These are phyloP conservation scores for Cytospora mali DNA, from an alignment of 2,329 filamentous ascomycete species.

Conservation along the genomic window DNA sequence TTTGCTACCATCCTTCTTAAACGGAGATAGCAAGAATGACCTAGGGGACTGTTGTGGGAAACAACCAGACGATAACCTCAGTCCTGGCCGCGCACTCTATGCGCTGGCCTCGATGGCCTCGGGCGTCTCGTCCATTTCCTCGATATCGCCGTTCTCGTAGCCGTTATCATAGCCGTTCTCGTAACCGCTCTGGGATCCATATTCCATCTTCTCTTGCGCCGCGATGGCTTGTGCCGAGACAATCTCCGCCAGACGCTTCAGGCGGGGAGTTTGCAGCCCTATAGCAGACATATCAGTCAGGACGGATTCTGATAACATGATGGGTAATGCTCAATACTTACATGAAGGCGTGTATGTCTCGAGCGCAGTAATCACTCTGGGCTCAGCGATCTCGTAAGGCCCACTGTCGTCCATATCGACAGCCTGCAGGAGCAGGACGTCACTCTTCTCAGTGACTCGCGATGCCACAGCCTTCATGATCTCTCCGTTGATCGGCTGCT, in stretches of 20 bases:
- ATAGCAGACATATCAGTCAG: slow-evolving; percentile 37
- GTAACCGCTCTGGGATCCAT: slow-evolving; percentile 50
- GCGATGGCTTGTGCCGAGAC: slow-evolving; percentile 95
- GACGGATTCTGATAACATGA: not conserved
- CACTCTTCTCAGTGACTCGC: slow-evolving; percentile 96
- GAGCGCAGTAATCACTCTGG: slow-evolving; percentile 89
- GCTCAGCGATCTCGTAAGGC: slow-evolving; percentile 97
- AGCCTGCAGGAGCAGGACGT: slow-evolving; percentile 87
- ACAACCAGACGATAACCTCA: slow-evolving; percentile 24
- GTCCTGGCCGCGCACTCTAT: slow-evolving; percentile 36
- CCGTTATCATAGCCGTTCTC: slow-evolving; percentile 45
- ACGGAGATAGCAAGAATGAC: slow-evolving; percentile 35
- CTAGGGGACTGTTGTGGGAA: slow-evolving; percentile 33
- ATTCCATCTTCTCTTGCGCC: slow-evolving; percentile 85
- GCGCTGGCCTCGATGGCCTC: slow-evolving; percentile 42
- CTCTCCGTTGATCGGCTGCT: slow-evolving; percentile 98
- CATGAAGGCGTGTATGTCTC: slow-evolving; percentile 99
- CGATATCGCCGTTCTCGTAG: slow-evolving; percentile 47
- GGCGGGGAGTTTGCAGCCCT: slow-evolving; percentile 94
- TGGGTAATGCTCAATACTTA: slow-evolving; percentile 53
- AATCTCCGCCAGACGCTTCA: slow-evolving; percentile 97
- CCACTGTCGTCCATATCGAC: slow-evolving; percentile 99
- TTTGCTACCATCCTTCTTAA: slow-evolving; percentile 25
- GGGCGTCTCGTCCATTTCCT: slow-evolving; percentile 53
- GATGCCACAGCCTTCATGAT: slow-evolving; percentile 99